phyloP scores from a whole-genome alignment of 1,139 yeast species.

The Hyphopichia khmerensis region DNA sequence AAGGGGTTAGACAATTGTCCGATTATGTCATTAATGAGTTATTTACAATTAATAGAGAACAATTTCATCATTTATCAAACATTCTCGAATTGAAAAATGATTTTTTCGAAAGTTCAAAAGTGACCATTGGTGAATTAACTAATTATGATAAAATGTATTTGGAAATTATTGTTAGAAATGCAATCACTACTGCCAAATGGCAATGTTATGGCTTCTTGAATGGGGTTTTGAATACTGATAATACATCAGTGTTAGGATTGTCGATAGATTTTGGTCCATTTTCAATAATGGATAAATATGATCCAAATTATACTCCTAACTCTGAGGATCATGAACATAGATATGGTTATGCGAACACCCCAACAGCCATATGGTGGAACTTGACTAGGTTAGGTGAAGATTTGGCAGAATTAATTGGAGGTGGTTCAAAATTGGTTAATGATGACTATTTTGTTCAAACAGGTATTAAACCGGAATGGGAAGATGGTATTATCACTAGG shows the following conservation, averaged over 20 bases:
- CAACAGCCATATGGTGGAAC: constrained; percentile 93
- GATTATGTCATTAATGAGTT: constrained; percentile 74
- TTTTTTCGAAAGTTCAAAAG: constrained; percentile 17
- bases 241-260: constrained; percentile 82
- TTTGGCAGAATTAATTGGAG: constrained; percentile 77
- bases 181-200: constrained; percentile 78
- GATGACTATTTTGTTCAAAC: constrained; percentile 34
- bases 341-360: constrained; percentile 79
- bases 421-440: constrained; percentile 51
- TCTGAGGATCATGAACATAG: constrained; percentile 76
- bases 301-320: constrained; percentile 83
- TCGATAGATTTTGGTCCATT: constrained; percentile 96
- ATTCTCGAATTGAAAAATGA: constrained; percentile 15
- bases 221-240: constrained; percentile 94
- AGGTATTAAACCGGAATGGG: constrained; percentile 45
- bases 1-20: constrained; percentile 59
- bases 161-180: constrained; percentile 71
- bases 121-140: constrained; percentile 41
- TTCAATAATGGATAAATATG: constrained; percentile 81
- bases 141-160: constrained; percentile 70
- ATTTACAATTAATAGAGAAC: constrained; percentile 36
- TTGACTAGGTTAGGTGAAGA: constrained; percentile 82
- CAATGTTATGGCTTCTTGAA: constrained; percentile 90
- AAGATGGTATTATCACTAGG: constrained; percentile 51
- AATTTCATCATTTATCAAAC: constrained; percentile 35